Evolutionary conservation across 108 stramenopile genomes (phyloP), one percentile per base, ranked within the genome.

Genomic region (Fistulifera pelliculosa): DNA sequence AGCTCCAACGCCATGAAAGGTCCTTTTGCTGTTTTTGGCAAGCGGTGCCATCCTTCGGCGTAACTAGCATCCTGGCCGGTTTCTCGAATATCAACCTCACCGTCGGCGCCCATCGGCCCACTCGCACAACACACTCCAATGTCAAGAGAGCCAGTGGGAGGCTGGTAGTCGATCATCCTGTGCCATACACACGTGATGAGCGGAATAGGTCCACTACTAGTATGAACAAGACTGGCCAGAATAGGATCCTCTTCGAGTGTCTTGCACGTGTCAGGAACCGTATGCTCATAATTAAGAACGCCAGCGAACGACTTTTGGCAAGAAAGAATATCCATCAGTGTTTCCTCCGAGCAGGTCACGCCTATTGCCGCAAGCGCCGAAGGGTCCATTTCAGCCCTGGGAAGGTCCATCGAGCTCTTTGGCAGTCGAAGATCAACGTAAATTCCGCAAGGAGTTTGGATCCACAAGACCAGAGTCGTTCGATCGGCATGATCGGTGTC

Each of bases 281-380:
- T 69, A 13, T 42, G 14, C 1, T 25, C 49, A 41, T 28, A 65
- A 5, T 51, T 21, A 6, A 70, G 38, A 6, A 53, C 26, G 38
- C 74, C 74, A 5, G 74, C 74, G 55, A 75, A 75, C 0, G 67
- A 69, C 28, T 75, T 75, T 44, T 74, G 73, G n/a, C 53, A 31
- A 8, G 61, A 21, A 18, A 74, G 13, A 17, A 52, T 44, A 18
- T 35, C 31, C 31, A 35, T 35, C 6, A 35, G 8, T 35, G 3
- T 8, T 35, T 35, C 31, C 3, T 35, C 8, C 31, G 31, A 35
- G 8, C 31, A 35, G 3, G 31, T 8, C 31, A 35, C 31, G 31
- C 59, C 73, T 2, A 38, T 38, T 0, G 49, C 68, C 13, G 40
- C 54, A 3, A 74, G 17, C 0, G 62, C 64, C 41, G 44, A 38